Base-by-base conservation (phyloP, 352 stramenopile species). In the Pythium insidiosum region DNA sequence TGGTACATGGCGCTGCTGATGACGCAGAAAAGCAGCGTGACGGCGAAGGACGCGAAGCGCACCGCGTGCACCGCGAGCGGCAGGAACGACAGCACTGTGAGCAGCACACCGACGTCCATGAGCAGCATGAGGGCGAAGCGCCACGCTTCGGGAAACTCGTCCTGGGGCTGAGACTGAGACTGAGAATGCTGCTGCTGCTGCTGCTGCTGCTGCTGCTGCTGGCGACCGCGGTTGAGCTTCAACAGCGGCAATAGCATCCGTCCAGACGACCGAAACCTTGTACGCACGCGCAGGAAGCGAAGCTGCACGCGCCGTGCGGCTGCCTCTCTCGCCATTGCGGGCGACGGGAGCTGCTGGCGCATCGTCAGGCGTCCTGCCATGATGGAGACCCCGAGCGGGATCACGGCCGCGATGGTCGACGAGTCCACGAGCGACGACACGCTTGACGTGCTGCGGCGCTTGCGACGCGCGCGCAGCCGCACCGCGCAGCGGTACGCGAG, bases 1-100 rank as follows among this genome's bases (percentile, higher is more conserved):
- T 69, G 48, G 25, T 51, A 61, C 25, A 56, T 34, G 2, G 24
- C 28, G 5, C 38, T 34, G 1, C 43, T 21, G 13, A 41, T 23
- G 10, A 4, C 39, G 26, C 34, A 53, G 29, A 66, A 68, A 12
- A 44, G 11, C 4, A 42, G 10, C 10, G 54, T 51, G 6, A 46
- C 50, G 1, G 21, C 20, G 10, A 62, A 33, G 5, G 55, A 50
- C 1, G 22, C 19, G 15, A 37, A 18, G 9, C 20, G 45, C 4
- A 38, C 31, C 3, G 21, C 12, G 1, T 1, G 3, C 18, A 26
- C 37, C 2, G 43, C 5, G 4, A 15, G 31, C 4, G 31, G 31
- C 0, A 41, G 13, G 5, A 50, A 54, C 15, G 29, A 58, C 7
- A 36, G 6, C 15, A 43, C 19, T 12, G 37, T 43, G 22, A 28